phyloP scores from a whole-genome alignment of 768 basidiomycete species.

The Neoboletus subvelutipes region DNA sequence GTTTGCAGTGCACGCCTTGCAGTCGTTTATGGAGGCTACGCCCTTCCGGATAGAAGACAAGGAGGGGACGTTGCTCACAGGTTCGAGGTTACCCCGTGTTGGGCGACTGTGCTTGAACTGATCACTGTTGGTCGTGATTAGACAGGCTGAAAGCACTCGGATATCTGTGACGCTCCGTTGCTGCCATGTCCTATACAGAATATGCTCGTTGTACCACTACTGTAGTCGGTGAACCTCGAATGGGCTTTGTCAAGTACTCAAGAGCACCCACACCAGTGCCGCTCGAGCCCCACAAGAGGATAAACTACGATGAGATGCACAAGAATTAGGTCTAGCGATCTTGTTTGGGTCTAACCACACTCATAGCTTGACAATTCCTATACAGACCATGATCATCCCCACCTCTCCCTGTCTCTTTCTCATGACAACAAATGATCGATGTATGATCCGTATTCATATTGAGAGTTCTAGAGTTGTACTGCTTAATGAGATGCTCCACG shows the following conservation, averaged over 20 bases:
- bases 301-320: neutral
- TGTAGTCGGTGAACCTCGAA: neutral
- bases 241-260: neutral
- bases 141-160: conserved; percentile 15
- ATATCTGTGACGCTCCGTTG: neutral
- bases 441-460: neutral
- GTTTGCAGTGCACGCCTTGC: conserved; percentile 9
- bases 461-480: no score
- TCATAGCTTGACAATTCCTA: neutral
- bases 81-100: conserved; percentile 3
- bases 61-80: conserved; percentile 21
- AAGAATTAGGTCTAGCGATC: neutral
- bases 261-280: neutral
- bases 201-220: no score
- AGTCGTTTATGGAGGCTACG: neutral
- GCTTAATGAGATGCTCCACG: no score
- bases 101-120: neutral
- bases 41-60: conserved; percentile 26
- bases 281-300: neutral
- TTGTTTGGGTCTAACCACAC: neutral
- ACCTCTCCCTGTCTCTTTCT: neutral
- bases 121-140: neutral
- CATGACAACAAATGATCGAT: neutral
- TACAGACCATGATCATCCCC: conserved; percentile 5
- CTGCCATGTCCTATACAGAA: neutral